Evolutionary conservation across 495 filamentous ascomycete species (phyloP), one percentile per base, ranked within the genome.

Genomic region (Daldinia bambusicola): DNA sequence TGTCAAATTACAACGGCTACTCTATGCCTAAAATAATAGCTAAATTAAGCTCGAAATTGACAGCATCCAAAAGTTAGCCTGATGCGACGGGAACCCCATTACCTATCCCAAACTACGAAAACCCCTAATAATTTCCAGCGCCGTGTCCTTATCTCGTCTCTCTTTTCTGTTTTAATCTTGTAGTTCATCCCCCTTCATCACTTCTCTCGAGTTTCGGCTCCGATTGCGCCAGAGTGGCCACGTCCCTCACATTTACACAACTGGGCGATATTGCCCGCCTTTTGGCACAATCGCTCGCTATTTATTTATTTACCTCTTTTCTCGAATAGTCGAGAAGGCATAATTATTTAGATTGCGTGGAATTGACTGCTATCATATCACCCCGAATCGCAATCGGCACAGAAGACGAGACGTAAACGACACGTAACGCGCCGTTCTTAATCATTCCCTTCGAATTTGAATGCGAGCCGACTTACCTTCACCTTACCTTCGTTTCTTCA

Each of bases 181-280:
- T 7, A 36, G 7, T 36, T 36, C 34, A 26, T n/a, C n/a, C 26
- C 26, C 26, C 26, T 26, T 10, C 34, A 36, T 36, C 34, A 10
- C 9, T 55, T 20, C 51, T 20, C 37, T 53, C 40, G 22, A 30
- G 41, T 20, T 31, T 53, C 40, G 22, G 36, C 14, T 57, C 16
- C 12, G 13, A 38, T 37, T 69, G 66, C 70, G 70, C 65, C 61
- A 48, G 41, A 65, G 55, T 57, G 70, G 70, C 61, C 65, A 72
- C 65, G 50, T 69, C 50, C 56, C 41, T 72, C 56, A 31, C 65
- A 30, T 69, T 55, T 31, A 55, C 40, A 69, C 26, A 51, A 41
- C 22, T 43, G 65, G 70, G 56, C 70, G 26, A 62, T 4, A 57
- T 16, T 52, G 61, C 61, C 65, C 41, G 65, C 57, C 57, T 63